Base-by-base conservation (phyloP, 768 basidiomycete genomes). In the Neoboletus magnificus region DNA sequence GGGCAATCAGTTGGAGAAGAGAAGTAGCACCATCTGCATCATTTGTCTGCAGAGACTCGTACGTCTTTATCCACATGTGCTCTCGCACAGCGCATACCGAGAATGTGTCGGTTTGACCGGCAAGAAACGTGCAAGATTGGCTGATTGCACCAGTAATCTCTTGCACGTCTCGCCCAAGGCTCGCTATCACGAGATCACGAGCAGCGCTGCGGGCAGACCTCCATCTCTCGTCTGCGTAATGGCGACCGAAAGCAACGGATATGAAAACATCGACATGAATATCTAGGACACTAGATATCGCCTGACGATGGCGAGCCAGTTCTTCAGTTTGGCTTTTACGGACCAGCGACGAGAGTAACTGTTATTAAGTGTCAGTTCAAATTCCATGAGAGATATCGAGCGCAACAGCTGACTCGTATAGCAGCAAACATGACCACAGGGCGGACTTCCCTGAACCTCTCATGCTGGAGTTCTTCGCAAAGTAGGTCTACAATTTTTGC, bases 381-480 rank as follows among this genome's bases (percentile, higher is more conserved):
- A 61, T 39, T 20, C 18, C 36, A 51, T 47, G 22, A 50, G 25
- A 29, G 15, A 57, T 25, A 36, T 52, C 18, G 27, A 41, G 44
- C 36, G 9, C 57, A 51, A 39, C 39, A 23, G 74, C 87, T 73
- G 66, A 93, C 94, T 60, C 79, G 77, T 43, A 84, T 72, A 4
- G 86, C 86, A 30, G 80, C 74, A 27, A 76, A 66, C 72, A 93
- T 82, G 18, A 85, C 80, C 23, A 73, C 71, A 1, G 89, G 84
- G 16, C 87, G 80, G 22, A 81, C 72, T 25, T 76, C 73, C 47
- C 76, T 70, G 65, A 90, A 88, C 4, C 89, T 80, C 54, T 85
- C 82, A 60, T 93, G 90, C 65, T 94, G 93, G 20, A 90, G 71
- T 59, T 91, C 86, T 65, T 89, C 90, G 67, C 86, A 89, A 49